phyloP scores from a whole-genome alignment of 1,284 basidiomycete genomes.

The Tausonia pullulans region DNA sequence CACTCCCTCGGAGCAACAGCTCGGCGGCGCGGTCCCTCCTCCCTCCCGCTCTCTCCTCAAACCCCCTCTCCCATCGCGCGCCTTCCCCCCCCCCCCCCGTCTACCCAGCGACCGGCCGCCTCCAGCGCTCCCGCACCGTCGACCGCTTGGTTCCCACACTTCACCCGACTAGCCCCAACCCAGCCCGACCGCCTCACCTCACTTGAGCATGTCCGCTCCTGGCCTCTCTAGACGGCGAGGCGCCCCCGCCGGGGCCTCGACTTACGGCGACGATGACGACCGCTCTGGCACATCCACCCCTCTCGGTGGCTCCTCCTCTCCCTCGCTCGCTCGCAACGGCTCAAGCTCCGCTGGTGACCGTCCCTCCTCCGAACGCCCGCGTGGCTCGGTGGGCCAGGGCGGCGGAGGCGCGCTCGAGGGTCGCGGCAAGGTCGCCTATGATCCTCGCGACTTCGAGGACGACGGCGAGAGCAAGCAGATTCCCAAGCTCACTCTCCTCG shows the following conservation, averaged over 20 bases:
- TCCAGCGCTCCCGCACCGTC: too few relatives aligned
- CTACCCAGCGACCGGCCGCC: too few relatives aligned
- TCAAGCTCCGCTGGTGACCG: conserved; percentile 18
- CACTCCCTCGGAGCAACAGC: too few relatives aligned
- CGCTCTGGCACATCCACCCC: conserved; percentile 16
- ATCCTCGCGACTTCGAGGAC: conserved; percentile 79
- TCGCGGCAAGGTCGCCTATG: conserved; percentile 77
- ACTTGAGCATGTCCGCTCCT: conserved; percentile 27
- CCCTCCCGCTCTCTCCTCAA: too few relatives aligned
- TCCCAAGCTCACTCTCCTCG: conserved; percentile 87
- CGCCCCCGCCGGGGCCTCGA: conserved; percentile 20
- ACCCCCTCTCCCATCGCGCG: too few relatives aligned
- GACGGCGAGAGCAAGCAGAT: conserved; percentile 62
- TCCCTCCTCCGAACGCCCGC: conserved; percentile 12
- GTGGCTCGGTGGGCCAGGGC: conserved; percentile 15
- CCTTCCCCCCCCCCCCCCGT: too few relatives aligned
- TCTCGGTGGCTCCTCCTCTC: conserved; percentile 15
- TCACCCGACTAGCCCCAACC: too few relatives aligned
- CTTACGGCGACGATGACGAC: conserved; percentile 7
- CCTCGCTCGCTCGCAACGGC: conserved; percentile 10
- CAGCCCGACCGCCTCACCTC: too few relatives aligned
- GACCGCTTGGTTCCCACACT: too few relatives aligned
- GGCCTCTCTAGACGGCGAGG: conserved; percentile 35
- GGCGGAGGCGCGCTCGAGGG: conserved; percentile 71
- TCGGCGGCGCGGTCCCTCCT: too few relatives aligned